Base-by-base conservation (phyloP, 2,329 filamentous ascomycete species). In the Nemania abortiva region DNA sequence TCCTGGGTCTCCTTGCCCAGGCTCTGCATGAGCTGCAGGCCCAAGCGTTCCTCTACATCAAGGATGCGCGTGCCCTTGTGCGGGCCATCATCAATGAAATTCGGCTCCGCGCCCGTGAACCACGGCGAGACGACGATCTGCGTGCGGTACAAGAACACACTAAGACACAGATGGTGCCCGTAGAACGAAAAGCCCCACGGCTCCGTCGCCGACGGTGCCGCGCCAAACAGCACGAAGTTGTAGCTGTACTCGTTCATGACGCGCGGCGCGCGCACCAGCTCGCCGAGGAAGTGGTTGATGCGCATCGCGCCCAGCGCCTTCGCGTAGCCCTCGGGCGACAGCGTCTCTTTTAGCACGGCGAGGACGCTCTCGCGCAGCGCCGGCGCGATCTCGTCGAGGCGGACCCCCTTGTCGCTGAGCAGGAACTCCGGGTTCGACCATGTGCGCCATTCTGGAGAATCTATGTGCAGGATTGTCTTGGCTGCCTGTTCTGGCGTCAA, bases 51-150 rank as follows among this genome's bases (percentile, higher is more conserved):
- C 75, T 94, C 91, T 7, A 80, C 81, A 47, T 90, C 83, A 39
- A 94, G 80, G 64, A 94, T 92, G 3, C 86, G 82, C 0, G 89
- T 92, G 6, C 91, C 92, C 1, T 81, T 80, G 77, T 89, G 85
- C 0, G 85, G 86, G 0, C 91, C 91, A 0, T 80, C 79, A 72
- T 94, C 92, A 73, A 94, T 92, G 42, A 90, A 75, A 74, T 95
- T 94, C 0, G 92, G 92, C 79, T 95, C 92, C 0, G 92, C 92
- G 63, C 92, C 92, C 0, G 91, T 93, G 79, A 95, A 95, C 81
- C 90, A 92, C 0, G 92, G 92, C 0, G 88, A 89, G 2, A 93
- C 84, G 53, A 93, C 82, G 58, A 94, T 89, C 77, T 93, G 90
- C 0, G 82, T 79, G 37, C 83, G 83, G 75, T 90, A 87, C 64